These are phyloP conservation scores for Polysphondylium violaceum DNA, from an alignment of 78 protist genomes.

Conservation along the genomic window DNA sequence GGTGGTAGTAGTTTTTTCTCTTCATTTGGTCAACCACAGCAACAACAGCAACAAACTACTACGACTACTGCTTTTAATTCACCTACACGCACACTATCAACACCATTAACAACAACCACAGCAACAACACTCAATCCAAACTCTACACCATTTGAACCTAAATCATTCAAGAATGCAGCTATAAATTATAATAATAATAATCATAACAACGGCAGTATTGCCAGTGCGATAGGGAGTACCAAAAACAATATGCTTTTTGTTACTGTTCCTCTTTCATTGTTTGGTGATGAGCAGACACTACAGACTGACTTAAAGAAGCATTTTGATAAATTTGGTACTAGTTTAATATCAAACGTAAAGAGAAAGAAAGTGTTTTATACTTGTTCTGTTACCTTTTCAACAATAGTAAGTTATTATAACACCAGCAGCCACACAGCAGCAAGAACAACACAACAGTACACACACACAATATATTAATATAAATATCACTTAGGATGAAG, in stretches of 20 bases:
- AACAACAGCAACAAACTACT: too few relatives aligned
- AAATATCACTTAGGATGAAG: slow-evolving; percentile 15
- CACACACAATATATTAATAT: not conserved
- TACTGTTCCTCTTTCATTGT: not conserved
- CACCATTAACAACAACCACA: not conserved
- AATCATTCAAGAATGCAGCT: not conserved
- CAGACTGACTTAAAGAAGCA: not conserved
- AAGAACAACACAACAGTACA: not conserved
- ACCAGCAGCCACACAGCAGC: too few relatives aligned
- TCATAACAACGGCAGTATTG: not conserved
- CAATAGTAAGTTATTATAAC: slow-evolving; percentile 16
- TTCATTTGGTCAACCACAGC: too few relatives aligned
- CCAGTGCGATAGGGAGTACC: not conserved
- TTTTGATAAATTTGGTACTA: slow-evolving; percentile 6
- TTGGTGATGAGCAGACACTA: not conserved
- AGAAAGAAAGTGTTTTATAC: not conserved
- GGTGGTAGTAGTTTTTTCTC: too few relatives aligned
- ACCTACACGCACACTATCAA: too few relatives aligned
- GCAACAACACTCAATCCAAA: slow-evolving; percentile 26
- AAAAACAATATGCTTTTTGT: slow-evolving; percentile 5
- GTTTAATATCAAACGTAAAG: not conserved
- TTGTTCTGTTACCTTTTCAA: not conserved
- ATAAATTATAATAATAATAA: not conserved
- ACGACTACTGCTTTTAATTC: too few relatives aligned
- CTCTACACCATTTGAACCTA: slow-evolving; percentile 39